Percentiles rank a stretch among this genome's conserved stretches.
phyloP scores from a whole-genome alignment of 441 rosid genomes.

The Adansonia grandidieri region DNA sequence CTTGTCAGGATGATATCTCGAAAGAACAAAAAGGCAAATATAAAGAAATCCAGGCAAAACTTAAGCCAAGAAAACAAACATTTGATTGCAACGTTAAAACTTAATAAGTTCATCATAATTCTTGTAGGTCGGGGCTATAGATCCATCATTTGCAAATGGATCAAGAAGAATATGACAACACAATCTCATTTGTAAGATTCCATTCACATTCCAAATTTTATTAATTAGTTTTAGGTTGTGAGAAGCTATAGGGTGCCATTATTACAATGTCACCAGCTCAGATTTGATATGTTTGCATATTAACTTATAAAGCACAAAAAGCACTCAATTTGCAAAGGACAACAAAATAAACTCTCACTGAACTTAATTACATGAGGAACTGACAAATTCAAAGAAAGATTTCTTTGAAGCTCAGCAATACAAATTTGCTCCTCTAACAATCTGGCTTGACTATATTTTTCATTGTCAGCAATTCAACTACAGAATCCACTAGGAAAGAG shows the following conservation, averaged over 20 bases:
- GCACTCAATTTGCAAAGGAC: neutral
- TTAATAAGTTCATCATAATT: neutral
- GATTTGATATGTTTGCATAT: neutral
- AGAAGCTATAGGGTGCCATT: neutral
- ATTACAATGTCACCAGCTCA: neutral
- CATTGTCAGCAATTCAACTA: constrained; percentile 8
- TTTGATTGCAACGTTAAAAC: neutral
- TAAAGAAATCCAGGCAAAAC: neutral
- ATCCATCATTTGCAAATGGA: neutral
- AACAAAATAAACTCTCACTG: neutral
- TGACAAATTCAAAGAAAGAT: neutral
- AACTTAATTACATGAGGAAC: neutral
- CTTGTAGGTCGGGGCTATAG: neutral
- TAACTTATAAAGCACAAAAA: neutral
- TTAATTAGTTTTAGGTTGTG: neutral
- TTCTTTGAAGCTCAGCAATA: neutral
- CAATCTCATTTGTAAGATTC: neutral
- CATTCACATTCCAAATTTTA: neutral
- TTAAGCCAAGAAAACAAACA: neutral
- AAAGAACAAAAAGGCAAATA: constrained; percentile 9
- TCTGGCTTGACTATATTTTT: neutral
- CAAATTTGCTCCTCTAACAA: neutral
- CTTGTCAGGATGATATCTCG: constrained; percentile 64
- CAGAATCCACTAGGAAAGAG: neutral
- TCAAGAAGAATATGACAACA: neutral